Conservation (phyloP, 805 yeast species). For the Novakomyces olei region DNA sequence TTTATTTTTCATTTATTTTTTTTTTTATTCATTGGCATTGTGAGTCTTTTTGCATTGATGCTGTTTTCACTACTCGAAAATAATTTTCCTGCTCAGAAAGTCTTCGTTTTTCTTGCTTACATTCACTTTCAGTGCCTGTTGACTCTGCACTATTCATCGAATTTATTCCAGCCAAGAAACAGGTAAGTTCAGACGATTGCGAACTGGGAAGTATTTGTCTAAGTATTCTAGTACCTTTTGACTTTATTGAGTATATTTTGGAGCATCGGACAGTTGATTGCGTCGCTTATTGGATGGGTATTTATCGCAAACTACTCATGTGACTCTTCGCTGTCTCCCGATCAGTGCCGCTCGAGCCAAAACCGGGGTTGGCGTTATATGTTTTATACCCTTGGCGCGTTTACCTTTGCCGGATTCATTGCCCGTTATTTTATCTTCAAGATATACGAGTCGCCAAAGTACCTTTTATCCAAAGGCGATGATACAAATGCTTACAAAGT, state of each 20-base stretch:
- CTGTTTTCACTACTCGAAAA: too few relatives aligned
- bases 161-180: slow-evolving; percentile 28
- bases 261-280: slow-evolving; percentile 40
- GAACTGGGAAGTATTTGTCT: too few relatives aligned
- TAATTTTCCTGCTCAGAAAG: too few relatives aligned
- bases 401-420: slow-evolving; percentile 28
- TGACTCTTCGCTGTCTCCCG: too few relatives aligned
- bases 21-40: too few relatives aligned
- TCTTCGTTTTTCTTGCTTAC: too few relatives aligned
- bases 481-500: slow-evolving; percentile 27
- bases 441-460: slow-evolving; percentile 36
- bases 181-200: too few relatives aligned
- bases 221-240: slow-evolving; percentile 29
- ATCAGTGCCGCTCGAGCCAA: slow-evolving; percentile 5
- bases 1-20: too few relatives aligned
- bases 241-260: slow-evolving; percentile 37
- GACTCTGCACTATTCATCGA: slow-evolving; percentile 34
- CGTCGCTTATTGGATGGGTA: slow-evolving; percentile 33
- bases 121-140: too few relatives aligned
- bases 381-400: slow-evolving; percentile 31
- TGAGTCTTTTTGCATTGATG: too few relatives aligned
- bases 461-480: slow-evolving; percentile 28
- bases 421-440: slow-evolving; percentile 25
- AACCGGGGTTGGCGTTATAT: slow-evolving; percentile 45
- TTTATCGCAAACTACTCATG: slow-evolving; percentile 31